phyloP scores from a whole-genome alignment of 139 green algal genomes.

The Chlorella vulgaris region DNA sequence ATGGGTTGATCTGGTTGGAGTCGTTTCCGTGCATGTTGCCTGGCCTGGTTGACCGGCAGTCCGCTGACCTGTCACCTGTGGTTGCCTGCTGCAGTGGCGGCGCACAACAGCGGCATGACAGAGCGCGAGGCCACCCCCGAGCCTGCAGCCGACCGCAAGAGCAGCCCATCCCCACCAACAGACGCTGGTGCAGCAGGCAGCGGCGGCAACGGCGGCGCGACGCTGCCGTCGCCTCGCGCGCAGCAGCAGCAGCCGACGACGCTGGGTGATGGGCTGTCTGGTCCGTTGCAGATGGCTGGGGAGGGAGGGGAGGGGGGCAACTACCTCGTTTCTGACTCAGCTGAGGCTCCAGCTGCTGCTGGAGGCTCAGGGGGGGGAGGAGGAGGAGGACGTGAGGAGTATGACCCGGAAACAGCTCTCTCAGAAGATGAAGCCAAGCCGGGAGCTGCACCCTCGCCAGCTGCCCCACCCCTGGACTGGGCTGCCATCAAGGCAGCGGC shows the following conservation, averaged over 20 bases:
- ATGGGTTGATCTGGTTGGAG: too few species aligned
- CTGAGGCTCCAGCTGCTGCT: background rate
- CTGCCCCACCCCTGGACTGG: constrained; percentile 23
- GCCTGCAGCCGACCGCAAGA: background rate
- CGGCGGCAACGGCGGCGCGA: too few species aligned
- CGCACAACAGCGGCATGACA: background rate
- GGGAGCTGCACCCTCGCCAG: background rate
- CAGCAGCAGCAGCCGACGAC: background rate
- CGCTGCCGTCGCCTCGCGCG: background rate
- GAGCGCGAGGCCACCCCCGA: constrained; percentile 9
- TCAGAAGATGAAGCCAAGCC: background rate
- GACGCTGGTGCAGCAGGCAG: background rate
- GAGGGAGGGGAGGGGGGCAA: background rate
- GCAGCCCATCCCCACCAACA: background rate
- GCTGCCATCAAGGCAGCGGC: constrained; percentile 31
- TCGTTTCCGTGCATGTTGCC: background rate
- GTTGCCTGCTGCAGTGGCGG: background rate
- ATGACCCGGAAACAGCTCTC: constrained; percentile 23
- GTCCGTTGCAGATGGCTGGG: background rate
- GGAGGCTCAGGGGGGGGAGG: too few species aligned
- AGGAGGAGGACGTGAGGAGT: too few species aligned
- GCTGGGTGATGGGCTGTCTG: background rate
- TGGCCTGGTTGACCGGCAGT: background rate
- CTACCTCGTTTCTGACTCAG: constrained; percentile 14
- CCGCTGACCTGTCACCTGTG: background rate